A percentile compares a stretch with the other conserved stretches of the same genome.
phyloP scores from a whole-genome alignment of 352 stramenopile species.

The Pythium aquatile region DNA sequence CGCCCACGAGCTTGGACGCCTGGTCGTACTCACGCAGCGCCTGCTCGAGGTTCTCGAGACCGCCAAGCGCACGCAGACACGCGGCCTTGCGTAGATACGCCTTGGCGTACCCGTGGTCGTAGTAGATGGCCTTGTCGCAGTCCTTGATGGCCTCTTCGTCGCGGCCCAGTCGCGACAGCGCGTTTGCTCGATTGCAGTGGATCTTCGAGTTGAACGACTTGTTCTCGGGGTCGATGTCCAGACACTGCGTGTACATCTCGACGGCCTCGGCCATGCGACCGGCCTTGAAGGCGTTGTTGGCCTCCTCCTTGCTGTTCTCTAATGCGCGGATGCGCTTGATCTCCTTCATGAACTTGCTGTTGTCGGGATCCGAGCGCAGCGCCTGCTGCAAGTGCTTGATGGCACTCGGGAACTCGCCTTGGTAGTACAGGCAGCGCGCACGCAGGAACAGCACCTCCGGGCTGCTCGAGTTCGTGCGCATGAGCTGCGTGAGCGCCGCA shows the following conservation, averaged over 20 bases:
- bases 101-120: constrained; percentile 92
- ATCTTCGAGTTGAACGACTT: constrained; percentile 94
- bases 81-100: constrained; percentile 82
- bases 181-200: constrained; percentile 91
- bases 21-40: constrained; percentile 90
- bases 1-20: constrained; percentile 81
- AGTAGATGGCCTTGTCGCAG: constrained; percentile 88
- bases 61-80: constrained; percentile 73
- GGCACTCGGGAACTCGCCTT: constrained; percentile 91
- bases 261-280: constrained; percentile 81
- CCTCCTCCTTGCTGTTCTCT: constrained; percentile 87
- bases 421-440: constrained; percentile 89
- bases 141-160: constrained; percentile 89
- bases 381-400: constrained; percentile 93
- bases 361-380: constrained; percentile 89
- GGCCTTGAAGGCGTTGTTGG: constrained; percentile 88
- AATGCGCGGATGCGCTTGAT: constrained; percentile 87
- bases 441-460: constrained; percentile 85
- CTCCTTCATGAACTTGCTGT: constrained; percentile 82
- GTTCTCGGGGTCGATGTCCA: constrained; percentile 88
- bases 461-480: constrained; percentile 80
- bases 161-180: constrained; percentile 75
- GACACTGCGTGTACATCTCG: constrained; percentile 84
- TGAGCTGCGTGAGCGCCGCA: constrained; percentile 75
- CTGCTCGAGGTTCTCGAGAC: constrained; percentile 88